Evolutionary conservation across 768 basidiomycete species (phyloP), one percentile per base, ranked within the genome.

Genomic region (Cantharellus cinnabarinus): DNA sequence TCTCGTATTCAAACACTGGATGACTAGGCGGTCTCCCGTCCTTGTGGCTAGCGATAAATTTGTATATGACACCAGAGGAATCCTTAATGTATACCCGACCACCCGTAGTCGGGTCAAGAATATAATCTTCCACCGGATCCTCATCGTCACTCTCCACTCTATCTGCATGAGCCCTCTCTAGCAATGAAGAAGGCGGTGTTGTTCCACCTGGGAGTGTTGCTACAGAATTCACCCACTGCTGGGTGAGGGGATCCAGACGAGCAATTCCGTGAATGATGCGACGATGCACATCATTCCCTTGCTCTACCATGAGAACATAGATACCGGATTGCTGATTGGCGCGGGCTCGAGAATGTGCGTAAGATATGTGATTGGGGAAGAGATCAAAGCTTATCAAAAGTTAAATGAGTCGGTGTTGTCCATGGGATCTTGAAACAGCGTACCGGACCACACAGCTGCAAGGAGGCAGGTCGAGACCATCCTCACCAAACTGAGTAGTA

Each of bases 371-470:
- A 62, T 81, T 79, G 62, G 82, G 78, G 59, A 78, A 79, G 0
- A 81, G 65, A 64, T 83, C 76, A 63, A 75, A 83, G 38, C 82
- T 84, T 4, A 59, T 42, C 76, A 42, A 29, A 10, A 14, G n/a
- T 55, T 14, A 55, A n/a, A 14, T 10, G 53, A 48, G 4, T 29
- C 29, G 50, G 41, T 2, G 15, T 42, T 20, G 7, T 1, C 14
- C 4, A 37, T 29, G 34, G 5, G 5, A 42, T 3, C 50, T 4
- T 29, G 39, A 20, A 3, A 3, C 41, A 15, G 37, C 48, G 52
- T 61, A 84, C 84, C 80, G 74, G 64, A 88, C 75, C 5, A 88
- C 75, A 38, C 81, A 68, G 4, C 76, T 74, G 4, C 75, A 76
- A 39, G 73, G 73, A 3, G 80, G 78, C 37, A 83, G 58, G 53